Conservation (phyloP, 2,329 filamentous ascomycete genomes). For the Sordariomycetes sp. region DNA sequence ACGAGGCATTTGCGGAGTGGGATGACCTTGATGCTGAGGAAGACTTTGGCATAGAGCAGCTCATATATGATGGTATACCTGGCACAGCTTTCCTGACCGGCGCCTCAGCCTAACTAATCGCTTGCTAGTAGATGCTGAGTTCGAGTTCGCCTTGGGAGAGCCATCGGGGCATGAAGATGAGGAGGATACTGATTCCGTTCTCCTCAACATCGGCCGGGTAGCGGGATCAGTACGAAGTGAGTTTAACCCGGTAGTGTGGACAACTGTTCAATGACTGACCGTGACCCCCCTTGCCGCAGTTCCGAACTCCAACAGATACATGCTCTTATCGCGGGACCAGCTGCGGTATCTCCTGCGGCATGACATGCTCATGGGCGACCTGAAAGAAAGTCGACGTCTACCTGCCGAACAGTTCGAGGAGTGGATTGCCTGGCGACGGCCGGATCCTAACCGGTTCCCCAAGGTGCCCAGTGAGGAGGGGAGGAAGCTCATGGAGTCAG, state of each 20-base stretch:
- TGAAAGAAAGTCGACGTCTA: not conserved
- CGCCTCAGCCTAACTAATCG: not conserved
- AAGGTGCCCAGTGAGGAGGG: slow-evolving; percentile 73
- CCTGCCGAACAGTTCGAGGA: not conserved
- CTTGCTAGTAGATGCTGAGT: not conserved
- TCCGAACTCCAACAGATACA: not conserved
- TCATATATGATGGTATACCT: not conserved
- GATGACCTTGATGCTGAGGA: slow-evolving; percentile 12
- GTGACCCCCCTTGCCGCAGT: not conserved
- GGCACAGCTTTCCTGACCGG: not conserved
- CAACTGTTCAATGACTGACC: not conserved
- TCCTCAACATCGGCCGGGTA: not conserved
- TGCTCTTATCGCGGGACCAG: not conserved
- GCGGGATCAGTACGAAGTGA: not conserved
- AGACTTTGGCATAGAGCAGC: slow-evolving; percentile 6
- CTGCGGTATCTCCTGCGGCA: not conserved
- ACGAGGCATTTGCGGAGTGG: slow-evolving; percentile 8
- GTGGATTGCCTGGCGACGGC: slow-evolving; percentile 1
- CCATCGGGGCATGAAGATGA: not conserved
- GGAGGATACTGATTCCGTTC: not conserved
- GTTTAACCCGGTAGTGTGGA: not conserved
- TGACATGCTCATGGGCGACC: not conserved
- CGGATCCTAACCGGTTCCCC: slow-evolving; percentile 55
- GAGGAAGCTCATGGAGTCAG: slow-evolving; percentile 65
- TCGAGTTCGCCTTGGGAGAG: not conserved